Evolutionary conservation across 2,329 filamentous ascomycete genomes (phyloP).

Genomic region (Fusarium keratoplasticum): DNA sequence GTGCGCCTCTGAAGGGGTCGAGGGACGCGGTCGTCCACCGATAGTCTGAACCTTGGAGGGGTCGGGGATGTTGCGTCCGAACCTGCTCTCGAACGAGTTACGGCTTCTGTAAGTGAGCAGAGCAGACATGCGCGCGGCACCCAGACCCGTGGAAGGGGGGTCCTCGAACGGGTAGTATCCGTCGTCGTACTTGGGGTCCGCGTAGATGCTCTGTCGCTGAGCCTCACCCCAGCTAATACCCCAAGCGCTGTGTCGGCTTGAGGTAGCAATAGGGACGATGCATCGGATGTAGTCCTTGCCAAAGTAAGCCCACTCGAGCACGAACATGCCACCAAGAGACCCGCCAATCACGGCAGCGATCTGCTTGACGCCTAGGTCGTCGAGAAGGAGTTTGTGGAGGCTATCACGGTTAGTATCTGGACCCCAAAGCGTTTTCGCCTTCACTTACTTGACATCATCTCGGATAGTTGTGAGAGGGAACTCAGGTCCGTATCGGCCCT

Average conservation of each 20-base stretch:
- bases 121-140: conserved; percentile 96
- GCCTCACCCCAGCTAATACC: conserved; percentile 92
- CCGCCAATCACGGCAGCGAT: conserved; percentile 84
- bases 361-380: conserved; percentile 83
- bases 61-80: conserved; percentile 92
- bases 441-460: conserved; percentile 88
- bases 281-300: conserved; percentile 86
- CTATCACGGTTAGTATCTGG: conserved; percentile 53
- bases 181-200: conserved; percentile 97
- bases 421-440: background rate
- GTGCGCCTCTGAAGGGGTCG: conserved; percentile 76
- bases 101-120: conserved; percentile 95
- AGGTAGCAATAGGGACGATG: conserved; percentile 87
- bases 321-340: conserved; percentile 90
- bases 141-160: conserved; percentile 86
- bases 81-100: conserved; percentile 95
- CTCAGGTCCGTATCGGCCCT: conserved; percentile 90
- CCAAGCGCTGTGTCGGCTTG: conserved; percentile 87
- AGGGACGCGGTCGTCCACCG: conserved; percentile 71
- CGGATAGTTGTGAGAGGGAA: conserved; percentile 95
- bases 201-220: conserved; percentile 93
- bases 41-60: conserved; percentile 86
- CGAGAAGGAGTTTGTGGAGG: conserved; percentile 82
- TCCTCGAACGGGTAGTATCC: conserved; percentile 93
- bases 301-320: conserved; percentile 92